These are phyloP conservation scores for Aeminium ludgeri DNA, from an alignment of 495 filamentous ascomycete genomes.

Conservation along the genomic window DNA sequence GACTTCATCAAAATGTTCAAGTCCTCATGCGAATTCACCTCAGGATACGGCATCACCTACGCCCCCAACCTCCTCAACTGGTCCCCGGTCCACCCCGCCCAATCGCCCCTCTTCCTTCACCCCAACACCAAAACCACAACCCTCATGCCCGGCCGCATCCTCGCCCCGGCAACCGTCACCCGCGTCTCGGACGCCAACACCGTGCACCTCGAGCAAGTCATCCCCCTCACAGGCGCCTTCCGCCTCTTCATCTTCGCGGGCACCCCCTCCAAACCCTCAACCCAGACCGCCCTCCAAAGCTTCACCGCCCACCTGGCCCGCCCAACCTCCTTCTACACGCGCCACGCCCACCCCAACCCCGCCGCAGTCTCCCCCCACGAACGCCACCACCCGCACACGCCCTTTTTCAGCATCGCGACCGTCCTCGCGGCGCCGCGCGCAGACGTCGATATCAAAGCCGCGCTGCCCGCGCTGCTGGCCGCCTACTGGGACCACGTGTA, in stretches of 20 bases:
- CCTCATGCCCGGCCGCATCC: slow-evolving; percentile 49
- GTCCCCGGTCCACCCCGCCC: slow-evolving; percentile 52
- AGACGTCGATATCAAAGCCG: slow-evolving; percentile 44
- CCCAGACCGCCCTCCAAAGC: slow-evolving; percentile 46
- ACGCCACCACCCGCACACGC: slow-evolving; percentile 63
- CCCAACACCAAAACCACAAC: slow-evolving; percentile 38
- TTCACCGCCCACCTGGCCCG: slow-evolving; percentile 46
- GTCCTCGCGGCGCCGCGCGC: slow-evolving; percentile 49
- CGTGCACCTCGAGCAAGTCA: slow-evolving; percentile 73
- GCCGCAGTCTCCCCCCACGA: slow-evolving; percentile 59
- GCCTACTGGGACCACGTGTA: slow-evolving; percentile 73
- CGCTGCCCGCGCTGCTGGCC: slow-evolving; percentile 49
- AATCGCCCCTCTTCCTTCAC: slow-evolving; percentile 44
- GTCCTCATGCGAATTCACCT: slow-evolving; percentile 47
- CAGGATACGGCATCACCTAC: slow-evolving; percentile 48
- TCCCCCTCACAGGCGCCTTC: slow-evolving; percentile 76
- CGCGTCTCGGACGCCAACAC: slow-evolving; percentile 71
- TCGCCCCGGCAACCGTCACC: slow-evolving; percentile 62
- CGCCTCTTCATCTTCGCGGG: slow-evolving; percentile 73
- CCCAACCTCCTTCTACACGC: slow-evolving; percentile 50
- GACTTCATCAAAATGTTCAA: slow-evolving; percentile 51
- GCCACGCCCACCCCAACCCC: slow-evolving; percentile 44
- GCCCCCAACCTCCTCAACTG: slow-evolving; percentile 50
- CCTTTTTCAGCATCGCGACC: slow-evolving; percentile 61
- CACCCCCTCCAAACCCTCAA: slow-evolving; percentile 39